These are phyloP conservation scores for Melastoma malabathricum DNA, from an alignment of 345 rosid species.

Conservation along the genomic window DNA sequence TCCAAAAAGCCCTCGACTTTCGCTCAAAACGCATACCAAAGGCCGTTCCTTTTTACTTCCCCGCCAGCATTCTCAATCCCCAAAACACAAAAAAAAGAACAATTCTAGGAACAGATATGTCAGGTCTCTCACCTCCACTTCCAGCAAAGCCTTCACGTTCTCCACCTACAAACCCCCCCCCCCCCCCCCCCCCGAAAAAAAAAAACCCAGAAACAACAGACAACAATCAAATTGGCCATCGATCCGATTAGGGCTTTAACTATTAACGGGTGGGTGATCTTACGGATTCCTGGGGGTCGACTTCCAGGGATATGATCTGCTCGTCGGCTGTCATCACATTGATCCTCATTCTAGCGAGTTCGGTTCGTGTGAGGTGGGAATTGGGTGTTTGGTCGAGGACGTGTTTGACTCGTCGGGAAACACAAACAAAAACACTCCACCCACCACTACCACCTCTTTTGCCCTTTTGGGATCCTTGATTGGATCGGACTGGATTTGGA, in stretches of 20 bases:
- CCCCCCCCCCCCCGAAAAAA: not conserved
- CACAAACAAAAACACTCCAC: too few relatives aligned
- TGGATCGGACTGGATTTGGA: too few relatives aligned
- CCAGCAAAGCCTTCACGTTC: constrained; percentile 90
- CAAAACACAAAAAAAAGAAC: not conserved
- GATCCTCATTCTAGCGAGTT: constrained; percentile 42
- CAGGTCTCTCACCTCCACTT: constrained; percentile 61
- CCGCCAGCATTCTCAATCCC: too few relatives aligned
- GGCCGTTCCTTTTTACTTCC: too few relatives aligned
- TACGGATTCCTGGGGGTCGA: constrained; percentile 80
- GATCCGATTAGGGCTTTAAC: constrained; percentile 14
- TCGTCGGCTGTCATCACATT: constrained; percentile 89
- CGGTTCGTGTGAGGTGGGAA: not conserved
- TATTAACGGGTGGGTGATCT: constrained; percentile 6
- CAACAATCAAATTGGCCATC: not conserved
- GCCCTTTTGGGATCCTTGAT: too few relatives aligned
- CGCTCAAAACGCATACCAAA: too few relatives aligned
- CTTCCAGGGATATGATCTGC: constrained; percentile 64
- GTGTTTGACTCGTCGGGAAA: too few relatives aligned
- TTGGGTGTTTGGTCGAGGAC: too few relatives aligned
- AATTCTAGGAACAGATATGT: not conserved
- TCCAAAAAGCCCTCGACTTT: too few relatives aligned
- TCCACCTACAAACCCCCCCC: constrained; percentile 79
- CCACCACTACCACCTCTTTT: too few relatives aligned
- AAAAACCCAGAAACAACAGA: not conserved